A percentile compares a stretch with the other conserved stretches of the same genome.
These are phyloP conservation scores for Butyriboletus appendiculatus DNA, from an alignment of 1,284 basidiomycete genomes.

Conservation along the genomic window DNA sequence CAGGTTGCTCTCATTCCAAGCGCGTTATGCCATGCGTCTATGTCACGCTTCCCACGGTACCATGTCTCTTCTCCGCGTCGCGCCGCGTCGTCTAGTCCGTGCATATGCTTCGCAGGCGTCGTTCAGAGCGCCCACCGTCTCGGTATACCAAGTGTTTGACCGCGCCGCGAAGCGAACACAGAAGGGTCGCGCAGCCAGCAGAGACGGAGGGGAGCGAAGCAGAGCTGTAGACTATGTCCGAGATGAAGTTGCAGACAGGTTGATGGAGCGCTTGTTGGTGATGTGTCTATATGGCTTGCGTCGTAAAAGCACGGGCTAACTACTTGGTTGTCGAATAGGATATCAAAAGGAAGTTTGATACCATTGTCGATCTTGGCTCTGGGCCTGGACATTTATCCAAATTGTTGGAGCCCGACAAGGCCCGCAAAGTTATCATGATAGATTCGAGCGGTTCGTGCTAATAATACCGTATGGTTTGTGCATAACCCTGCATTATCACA, in stretches of 20 bases:
- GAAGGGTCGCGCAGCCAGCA: slow-evolving; percentile 71
- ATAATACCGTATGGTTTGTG: background rate
- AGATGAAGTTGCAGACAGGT: slow-evolving; percentile 86
- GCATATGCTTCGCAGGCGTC: slow-evolving; percentile 43
- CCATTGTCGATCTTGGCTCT: slow-evolving; percentile 89
- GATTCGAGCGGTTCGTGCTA: slow-evolving; percentile 76
- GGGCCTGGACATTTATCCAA: slow-evolving; percentile 94
- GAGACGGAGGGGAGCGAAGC: slow-evolving; percentile 60
- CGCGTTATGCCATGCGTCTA: slow-evolving; percentile 21
- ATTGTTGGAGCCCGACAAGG: slow-evolving; percentile 73
- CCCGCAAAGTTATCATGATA: slow-evolving; percentile 81
- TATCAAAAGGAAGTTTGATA: slow-evolving; percentile 82
- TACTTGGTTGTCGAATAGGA: slow-evolving; percentile 57
- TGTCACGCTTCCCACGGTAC: slow-evolving; percentile 20
- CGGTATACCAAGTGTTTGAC: slow-evolving; percentile 87
- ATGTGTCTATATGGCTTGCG: slow-evolving; percentile 6
- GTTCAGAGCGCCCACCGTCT: slow-evolving; percentile 40
- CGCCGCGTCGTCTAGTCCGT: slow-evolving; percentile 21
- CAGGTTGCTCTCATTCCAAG: background rate
- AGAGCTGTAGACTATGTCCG: slow-evolving; percentile 91
- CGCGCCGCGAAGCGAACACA: slow-evolving; percentile 82
- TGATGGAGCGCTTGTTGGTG: slow-evolving; percentile 88
- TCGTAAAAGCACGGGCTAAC: slow-evolving; percentile 7
- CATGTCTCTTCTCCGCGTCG: slow-evolving; percentile 19
- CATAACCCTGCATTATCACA: slow-evolving; percentile 32